These are phyloP conservation scores for Camellia lanceoleosa DNA, from an alignment of 148 eudicot genomes.

Conservation along the genomic window DNA sequence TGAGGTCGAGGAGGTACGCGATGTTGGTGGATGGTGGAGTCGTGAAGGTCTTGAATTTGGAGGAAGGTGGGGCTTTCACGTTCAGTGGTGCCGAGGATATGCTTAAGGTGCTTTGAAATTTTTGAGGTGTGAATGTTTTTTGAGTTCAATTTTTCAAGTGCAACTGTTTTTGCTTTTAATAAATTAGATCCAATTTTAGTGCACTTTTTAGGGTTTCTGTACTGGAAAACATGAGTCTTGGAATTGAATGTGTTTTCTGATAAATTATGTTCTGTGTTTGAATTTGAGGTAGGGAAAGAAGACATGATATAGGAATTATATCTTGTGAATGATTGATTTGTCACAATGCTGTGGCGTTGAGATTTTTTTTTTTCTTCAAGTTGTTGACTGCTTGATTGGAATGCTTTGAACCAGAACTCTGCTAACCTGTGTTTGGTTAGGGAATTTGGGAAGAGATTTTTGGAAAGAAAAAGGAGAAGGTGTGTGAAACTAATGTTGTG, in stretches of 20 bases:
- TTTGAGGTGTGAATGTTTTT: not conserved
- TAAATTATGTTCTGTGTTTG: not conserved
- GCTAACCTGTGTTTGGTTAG: not conserved
- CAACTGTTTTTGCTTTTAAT: not conserved
- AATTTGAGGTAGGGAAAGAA: not conserved
- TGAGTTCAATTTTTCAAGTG: not conserved
- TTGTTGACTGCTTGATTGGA: not conserved
- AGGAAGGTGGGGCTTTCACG: slow-evolving; percentile 89
- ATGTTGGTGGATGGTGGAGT: slow-evolving; percentile 83
- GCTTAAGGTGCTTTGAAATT: slow-evolving; percentile 52
- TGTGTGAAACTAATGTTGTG: too few relatives aligned
- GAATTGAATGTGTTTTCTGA: not conserved
- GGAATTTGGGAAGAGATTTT: too few relatives aligned
- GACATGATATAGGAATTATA: not conserved
- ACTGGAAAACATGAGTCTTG: not conserved
- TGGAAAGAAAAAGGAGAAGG: too few relatives aligned
- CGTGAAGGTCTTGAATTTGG: slow-evolving; percentile 81
- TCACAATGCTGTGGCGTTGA: not conserved
- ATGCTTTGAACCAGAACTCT: not conserved
- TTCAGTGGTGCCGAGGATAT: slow-evolving; percentile 82
- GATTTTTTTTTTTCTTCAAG: not conserved
- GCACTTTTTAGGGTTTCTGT: not conserved
- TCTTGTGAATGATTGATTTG: not conserved
- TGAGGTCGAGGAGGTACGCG: slow-evolving; percentile 76
- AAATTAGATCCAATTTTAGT: not conserved